Conservation (phyloP, 768 basidiomycete genomes). For the Termitomyces sp. region DNA sequence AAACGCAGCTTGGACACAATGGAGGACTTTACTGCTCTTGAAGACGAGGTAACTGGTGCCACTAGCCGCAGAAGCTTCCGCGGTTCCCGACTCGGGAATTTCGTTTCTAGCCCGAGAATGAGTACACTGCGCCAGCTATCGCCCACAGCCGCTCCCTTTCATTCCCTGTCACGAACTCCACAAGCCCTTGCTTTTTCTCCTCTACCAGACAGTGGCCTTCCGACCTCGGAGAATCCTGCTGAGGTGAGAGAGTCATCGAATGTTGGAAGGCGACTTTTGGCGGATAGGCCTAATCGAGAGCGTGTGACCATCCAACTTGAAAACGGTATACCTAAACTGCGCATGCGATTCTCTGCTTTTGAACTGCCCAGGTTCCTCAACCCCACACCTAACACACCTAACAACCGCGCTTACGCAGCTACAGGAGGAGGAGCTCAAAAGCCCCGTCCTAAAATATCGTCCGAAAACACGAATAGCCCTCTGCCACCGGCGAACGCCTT, state of each 20-base stretch:
- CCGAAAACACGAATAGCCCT: no score
- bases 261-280: background rate
- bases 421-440: slow-evolving; percentile 12
- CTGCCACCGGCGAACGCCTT: background rate
- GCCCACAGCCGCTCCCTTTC: slow-evolving; percentile 36
- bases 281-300: slow-evolving; percentile 17
- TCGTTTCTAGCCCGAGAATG: slow-evolving; percentile 52
- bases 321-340: slow-evolving; percentile 43
- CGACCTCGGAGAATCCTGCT: slow-evolving; percentile 18
- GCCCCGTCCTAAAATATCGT: background rate
- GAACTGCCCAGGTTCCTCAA: slow-evolving; percentile 41
- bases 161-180: slow-evolving; percentile 25
- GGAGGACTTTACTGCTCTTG: slow-evolving; percentile 48
- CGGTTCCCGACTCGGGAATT: slow-evolving; percentile 33
- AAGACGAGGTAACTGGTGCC: slow-evolving; percentile 28
- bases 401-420: slow-evolving; percentile 12
- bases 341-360: slow-evolving; percentile 50
- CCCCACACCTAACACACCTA: slow-evolving; percentile 23
- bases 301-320: slow-evolving; percentile 48
- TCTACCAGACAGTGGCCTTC: background rate
- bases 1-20: slow-evolving; percentile 43
- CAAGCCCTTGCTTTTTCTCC: slow-evolving; percentile 9
- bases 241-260: slow-evolving; percentile 12
- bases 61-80: slow-evolving; percentile 8
- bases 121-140: slow-evolving; percentile 54